Evolutionary conservation across 257 asterid species (phyloP).

Genomic region (Plantago ovata): DNA sequence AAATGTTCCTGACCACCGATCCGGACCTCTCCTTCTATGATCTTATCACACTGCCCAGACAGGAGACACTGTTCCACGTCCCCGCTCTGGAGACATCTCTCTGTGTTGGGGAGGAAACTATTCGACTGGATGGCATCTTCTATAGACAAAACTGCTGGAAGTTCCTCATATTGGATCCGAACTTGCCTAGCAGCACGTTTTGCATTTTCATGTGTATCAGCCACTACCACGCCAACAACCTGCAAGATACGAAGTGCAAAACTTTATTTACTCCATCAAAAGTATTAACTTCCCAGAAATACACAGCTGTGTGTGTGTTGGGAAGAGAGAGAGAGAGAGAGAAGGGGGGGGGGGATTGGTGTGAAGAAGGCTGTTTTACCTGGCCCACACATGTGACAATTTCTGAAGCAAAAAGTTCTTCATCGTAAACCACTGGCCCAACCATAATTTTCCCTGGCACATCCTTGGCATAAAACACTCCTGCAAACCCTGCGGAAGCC

Average conservation of each 20-base stretch:
- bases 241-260: conserved; percentile 29
- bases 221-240: conserved; percentile 91
- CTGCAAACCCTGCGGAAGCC: conserved; percentile 74
- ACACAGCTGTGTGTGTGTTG: not conserved
- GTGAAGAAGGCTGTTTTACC: conserved; percentile 37
- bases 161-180: conserved; percentile 67
- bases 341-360: not conserved
- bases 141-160: conserved; percentile 78
- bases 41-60: conserved; percentile 74
- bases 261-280: conserved; percentile 8
- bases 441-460: conserved; percentile 61
- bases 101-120: conserved; percentile 81
- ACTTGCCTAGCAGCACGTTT: conserved; percentile 84
- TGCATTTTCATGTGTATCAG: conserved; percentile 97
- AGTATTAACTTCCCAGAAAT: conserved; percentile 7
- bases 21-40: conserved; percentile 77
- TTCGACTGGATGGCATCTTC: conserved; percentile 68
- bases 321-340: not conserved
- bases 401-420: conserved; percentile 78
- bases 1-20: conserved; percentile 98
- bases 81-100: conserved; percentile 57
- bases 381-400: conserved; percentile 92
- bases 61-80: conserved; percentile 65
- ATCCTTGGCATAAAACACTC: conserved; percentile 67
- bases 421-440: conserved; percentile 73